Conservation (phyloP, 176 grass and related monocot genomes). For the Oryza longistaminata region DNA sequence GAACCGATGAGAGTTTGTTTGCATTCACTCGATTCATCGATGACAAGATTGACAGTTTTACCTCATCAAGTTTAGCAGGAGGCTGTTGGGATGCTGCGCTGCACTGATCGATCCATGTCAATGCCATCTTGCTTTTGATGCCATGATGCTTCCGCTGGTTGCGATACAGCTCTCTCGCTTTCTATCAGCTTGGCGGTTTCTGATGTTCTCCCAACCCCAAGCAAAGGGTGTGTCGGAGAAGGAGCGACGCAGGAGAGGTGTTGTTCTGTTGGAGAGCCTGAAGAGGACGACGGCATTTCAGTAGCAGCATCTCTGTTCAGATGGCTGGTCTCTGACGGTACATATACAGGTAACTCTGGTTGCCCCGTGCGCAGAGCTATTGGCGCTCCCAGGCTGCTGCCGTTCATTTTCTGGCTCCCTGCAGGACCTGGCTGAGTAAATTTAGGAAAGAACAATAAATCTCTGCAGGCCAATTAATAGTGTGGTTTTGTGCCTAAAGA, state of each 20-base stretch:
- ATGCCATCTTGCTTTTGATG: conserved; percentile 14
- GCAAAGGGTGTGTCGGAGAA: conserved; percentile 47
- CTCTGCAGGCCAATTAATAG: conserved; percentile 24
- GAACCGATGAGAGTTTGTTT: background rate
- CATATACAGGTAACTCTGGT: conserved; percentile 34
- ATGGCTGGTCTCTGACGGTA: conserved; percentile 36
- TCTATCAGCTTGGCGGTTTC: conserved; percentile 24
- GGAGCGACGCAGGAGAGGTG: conserved; percentile 42
- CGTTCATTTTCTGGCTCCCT: conserved; percentile 48
- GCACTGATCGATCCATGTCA: background rate
- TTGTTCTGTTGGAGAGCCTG: conserved; percentile 40
- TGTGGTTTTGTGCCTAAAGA: conserved; percentile 1
- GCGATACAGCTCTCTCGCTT: background rate
- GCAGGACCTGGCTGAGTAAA: conserved; percentile 77
- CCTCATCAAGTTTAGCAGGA: conserved; percentile 39
- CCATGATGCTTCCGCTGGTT: conserved; percentile 18
- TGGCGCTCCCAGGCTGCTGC: conserved; percentile 22
- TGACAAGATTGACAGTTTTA: background rate
- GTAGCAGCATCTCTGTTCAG: conserved; percentile 40
- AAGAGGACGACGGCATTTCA: conserved; percentile 26
- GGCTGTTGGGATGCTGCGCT: conserved; percentile 10
- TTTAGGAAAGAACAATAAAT: conserved; percentile 49
- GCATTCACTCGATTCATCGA: background rate
- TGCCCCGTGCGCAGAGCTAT: too few relatives aligned
- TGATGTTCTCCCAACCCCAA: background rate